phyloP scores from a whole-genome alignment of 2,329 filamentous ascomycete species.

The Sporothrix pallida region DNA sequence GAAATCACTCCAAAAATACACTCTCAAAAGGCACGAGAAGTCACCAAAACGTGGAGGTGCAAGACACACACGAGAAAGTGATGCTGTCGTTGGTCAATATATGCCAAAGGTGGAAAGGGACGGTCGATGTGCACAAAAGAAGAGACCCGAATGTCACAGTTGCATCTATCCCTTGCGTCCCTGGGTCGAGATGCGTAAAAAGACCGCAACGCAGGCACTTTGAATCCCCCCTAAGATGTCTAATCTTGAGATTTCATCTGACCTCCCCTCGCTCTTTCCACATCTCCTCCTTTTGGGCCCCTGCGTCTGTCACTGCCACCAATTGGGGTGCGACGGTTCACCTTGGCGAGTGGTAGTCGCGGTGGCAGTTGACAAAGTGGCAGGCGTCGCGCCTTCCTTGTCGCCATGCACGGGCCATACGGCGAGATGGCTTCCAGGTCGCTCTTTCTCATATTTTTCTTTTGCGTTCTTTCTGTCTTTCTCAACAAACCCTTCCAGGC shows the following conservation, averaged over 20 bases:
- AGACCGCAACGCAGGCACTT: conserved; percentile 5
- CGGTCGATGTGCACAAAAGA: background rate
- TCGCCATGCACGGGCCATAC: conserved; percentile 14
- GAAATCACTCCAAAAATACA: too few species aligned
- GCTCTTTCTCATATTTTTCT: background rate
- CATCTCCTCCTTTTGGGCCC: background rate
- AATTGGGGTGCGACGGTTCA: background rate
- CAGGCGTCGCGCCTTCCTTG: conserved; percentile 19
- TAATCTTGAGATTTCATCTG: background rate
- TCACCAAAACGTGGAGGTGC: background rate
- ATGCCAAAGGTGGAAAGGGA: background rate
- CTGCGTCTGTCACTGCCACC: conserved; percentile 22
- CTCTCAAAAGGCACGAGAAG: background rate
- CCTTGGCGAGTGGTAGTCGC: background rate
- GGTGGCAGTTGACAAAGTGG: conserved; percentile 6
- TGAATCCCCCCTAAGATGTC: background rate
- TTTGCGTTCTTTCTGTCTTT: too few species aligned
- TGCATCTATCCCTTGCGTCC: conserved; percentile 4
- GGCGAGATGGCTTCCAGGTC: background rate
- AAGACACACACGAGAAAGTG: background rate
- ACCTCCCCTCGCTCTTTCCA: background rate
- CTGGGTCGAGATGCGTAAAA: conserved; percentile 8
- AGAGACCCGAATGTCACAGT: background rate
- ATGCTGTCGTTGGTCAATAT: background rate
- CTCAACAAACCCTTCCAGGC: background rate